Percentiles rank a stretch among this genome's conserved stretches.
Evolutionary conservation across 2,329 filamentous ascomycete genomes (phyloP).

Genomic region (Sporothrix humicola): DNA sequence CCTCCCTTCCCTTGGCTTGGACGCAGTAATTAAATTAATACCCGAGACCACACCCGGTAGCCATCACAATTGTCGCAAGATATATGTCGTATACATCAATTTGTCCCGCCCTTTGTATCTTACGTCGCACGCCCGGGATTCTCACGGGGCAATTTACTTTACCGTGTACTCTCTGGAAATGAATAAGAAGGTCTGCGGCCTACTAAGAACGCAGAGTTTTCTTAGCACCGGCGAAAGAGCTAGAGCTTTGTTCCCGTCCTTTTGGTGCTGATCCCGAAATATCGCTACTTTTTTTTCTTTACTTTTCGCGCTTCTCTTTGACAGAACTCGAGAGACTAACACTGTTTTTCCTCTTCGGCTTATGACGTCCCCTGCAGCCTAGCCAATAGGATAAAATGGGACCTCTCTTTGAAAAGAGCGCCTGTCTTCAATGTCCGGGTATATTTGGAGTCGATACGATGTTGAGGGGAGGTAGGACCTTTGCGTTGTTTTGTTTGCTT

Average conservation of each 20-base stretch:
- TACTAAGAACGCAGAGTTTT: slow-evolving; percentile 28
- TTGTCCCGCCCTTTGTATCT: not conserved
- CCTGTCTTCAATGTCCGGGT: not conserved
- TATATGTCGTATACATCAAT: too few species aligned
- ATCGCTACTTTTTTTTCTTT: too few species aligned
- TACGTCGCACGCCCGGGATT: slow-evolving; percentile 5
- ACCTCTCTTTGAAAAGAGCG: not conserved
- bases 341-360: slow-evolving; percentile 19
- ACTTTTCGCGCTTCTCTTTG: not conserved
- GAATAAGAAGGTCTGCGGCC: not conserved
- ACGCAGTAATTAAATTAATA: not conserved
- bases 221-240: slow-evolving; percentile 22
- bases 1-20: not conserved
- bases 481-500: not conserved
- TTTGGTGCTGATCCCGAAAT: not conserved
- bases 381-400: slow-evolving; percentile 34
- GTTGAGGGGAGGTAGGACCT: not conserved
- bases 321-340: not conserved
- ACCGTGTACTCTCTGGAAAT: not conserved
- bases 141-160: slow-evolving; percentile 7
- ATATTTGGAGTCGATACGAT: not conserved
- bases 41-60: slow-evolving; percentile 20
- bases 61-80: not conserved
- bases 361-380: slow-evolving; percentile 3
- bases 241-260: not conserved